A percentile compares a stretch with the other conserved stretches of the same genome.
These are phyloP conservation scores for Dissophora globulifera DNA, from an alignment of 192 early-diverging fungal genomes.

Conservation along the genomic window DNA sequence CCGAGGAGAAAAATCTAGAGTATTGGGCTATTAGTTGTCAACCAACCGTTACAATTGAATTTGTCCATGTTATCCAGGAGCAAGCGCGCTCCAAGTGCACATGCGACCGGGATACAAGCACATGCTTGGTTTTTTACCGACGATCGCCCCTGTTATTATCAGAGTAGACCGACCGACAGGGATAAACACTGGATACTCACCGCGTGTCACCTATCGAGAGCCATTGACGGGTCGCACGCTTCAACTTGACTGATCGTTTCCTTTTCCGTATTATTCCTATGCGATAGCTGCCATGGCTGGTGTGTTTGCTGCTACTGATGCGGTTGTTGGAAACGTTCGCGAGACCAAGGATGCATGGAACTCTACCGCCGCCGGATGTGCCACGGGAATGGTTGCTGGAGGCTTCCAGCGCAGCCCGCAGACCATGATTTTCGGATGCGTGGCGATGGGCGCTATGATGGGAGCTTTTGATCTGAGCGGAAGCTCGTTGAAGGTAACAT, in stretches of 20 bases:
- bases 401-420: constrained; percentile 66
- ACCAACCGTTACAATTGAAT: too few relatives aligned
- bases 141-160: too few relatives aligned
- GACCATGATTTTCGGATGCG: constrained; percentile 69
- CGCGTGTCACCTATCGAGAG: too few relatives aligned
- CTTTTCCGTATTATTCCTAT: neutral
- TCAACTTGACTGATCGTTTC: neutral
- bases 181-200: too few relatives aligned
- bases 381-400: constrained; percentile 76
- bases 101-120: too few relatives aligned
- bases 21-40: too few relatives aligned
- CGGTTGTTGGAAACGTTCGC: constrained; percentile 65
- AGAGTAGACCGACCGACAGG: too few relatives aligned
- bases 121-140: too few relatives aligned
- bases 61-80: too few relatives aligned
- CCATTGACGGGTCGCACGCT: neutral
- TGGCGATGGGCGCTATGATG: constrained; percentile 73
- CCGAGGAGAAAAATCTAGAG: too few relatives aligned
- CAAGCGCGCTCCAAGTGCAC: too few relatives aligned
- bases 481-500: constrained; percentile 62
- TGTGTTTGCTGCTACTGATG: constrained; percentile 77
- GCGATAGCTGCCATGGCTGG: constrained; percentile 81
- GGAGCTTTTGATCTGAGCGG: constrained; percentile 74
- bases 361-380: constrained; percentile 76
- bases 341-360: constrained; percentile 78